Evolutionary conservation across 2,329 filamentous ascomycete species (phyloP).

Genomic region (Penicillium decumbens): DNA sequence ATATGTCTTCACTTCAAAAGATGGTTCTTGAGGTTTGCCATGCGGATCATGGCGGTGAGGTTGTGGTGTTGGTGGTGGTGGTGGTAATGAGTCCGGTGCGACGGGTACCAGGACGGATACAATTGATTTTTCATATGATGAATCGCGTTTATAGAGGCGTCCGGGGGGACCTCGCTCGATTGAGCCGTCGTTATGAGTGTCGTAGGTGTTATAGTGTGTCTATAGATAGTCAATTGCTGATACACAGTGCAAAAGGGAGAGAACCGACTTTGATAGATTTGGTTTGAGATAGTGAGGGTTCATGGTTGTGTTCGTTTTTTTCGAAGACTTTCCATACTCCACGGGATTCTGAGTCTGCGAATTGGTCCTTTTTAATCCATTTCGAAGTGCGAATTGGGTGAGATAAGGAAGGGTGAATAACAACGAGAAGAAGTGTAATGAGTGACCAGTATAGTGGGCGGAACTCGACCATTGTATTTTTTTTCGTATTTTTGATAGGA

Average conservation of each 20-base stretch:
- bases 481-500: not conserved
- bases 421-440: conserved; percentile 8
- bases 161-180: not conserved
- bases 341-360: not conserved
- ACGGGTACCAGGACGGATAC: conserved; percentile 14
- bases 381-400: conserved; percentile 13
- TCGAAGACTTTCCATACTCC: conserved; percentile 8
- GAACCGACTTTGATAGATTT: conserved; percentile 7
- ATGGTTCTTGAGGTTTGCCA: not conserved
- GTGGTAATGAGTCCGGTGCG: not conserved
- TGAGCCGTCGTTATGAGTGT: not conserved
- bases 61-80: not conserved
- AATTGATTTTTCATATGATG: conserved; percentile 2
- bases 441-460: conserved; percentile 1
- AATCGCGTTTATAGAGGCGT: conserved; percentile 3
- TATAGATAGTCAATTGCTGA: not conserved
- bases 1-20: not conserved
- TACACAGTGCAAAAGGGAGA: not conserved
- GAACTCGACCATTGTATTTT: conserved; percentile 3
- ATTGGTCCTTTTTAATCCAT: conserved; percentile 8
- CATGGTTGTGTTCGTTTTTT: not conserved
- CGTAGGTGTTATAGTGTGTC: not conserved
- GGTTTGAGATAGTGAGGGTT: conserved; percentile 1
- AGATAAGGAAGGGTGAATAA: conserved; percentile 6
- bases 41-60: not conserved